These are phyloP conservation scores for Aspergillus unguis DNA, from an alignment of 2,329 filamentous ascomycete genomes.

Conservation along the genomic window DNA sequence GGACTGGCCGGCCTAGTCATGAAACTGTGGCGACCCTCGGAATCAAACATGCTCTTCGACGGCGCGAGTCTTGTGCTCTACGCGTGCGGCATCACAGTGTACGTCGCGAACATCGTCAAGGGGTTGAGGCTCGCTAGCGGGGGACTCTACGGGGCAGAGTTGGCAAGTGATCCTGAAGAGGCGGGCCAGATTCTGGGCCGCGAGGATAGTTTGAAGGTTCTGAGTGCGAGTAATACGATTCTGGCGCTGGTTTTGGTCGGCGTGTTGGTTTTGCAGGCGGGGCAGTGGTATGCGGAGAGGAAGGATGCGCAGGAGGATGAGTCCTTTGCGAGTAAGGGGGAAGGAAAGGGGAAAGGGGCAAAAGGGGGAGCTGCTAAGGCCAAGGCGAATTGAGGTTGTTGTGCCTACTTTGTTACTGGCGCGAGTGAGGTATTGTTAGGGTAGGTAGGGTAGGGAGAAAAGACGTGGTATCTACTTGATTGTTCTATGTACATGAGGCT, in stretches of 20 bases:
- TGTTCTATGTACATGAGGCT: slow-evolving; percentile 16
- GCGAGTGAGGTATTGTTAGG: slow-evolving; percentile 1
- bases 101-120: slow-evolving; percentile 95
- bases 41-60: slow-evolving; percentile 94
- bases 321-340: slow-evolving; percentile 45
- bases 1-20: slow-evolving; percentile 85
- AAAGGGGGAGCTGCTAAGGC: slow-evolving; percentile 23
- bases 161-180: slow-evolving; percentile 42
- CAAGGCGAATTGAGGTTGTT: slow-evolving; percentile 11
- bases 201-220: slow-evolving; percentile 85
- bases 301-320: slow-evolving; percentile 80
- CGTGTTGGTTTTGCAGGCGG: slow-evolving; percentile 87
- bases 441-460: background rate
- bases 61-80: slow-evolving; percentile 69
- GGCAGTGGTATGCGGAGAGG: slow-evolving; percentile 97
- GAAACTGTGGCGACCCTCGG: slow-evolving; percentile 91
- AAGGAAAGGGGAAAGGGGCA: slow-evolving; percentile 13
- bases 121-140: slow-evolving; percentile 78
- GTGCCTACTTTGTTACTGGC: background rate
- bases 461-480: slow-evolving; percentile 11
- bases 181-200: slow-evolving; percentile 69
- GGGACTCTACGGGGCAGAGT: slow-evolving; percentile 60
- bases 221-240: slow-evolving; percentile 94
- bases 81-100: slow-evolving; percentile 85
- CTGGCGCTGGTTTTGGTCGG: slow-evolving; percentile 87